Evolutionary conservation across 768 basidiomycete species (phyloP), one percentile per base, ranked within the genome.

Genomic region (Leccinellum rugosiceps): DNA sequence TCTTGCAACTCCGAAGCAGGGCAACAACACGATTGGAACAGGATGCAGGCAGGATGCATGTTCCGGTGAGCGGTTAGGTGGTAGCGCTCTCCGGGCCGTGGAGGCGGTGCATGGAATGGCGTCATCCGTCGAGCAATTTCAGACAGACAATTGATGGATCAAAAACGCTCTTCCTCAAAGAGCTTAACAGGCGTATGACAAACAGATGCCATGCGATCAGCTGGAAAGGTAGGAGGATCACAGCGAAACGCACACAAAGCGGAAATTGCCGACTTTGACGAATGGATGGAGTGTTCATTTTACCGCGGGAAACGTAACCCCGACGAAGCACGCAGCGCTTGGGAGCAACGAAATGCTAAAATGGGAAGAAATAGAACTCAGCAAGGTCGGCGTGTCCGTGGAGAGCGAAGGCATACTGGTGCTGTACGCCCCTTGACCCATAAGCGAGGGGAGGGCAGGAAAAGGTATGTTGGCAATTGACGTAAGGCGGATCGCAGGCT

Each of bases 1-100:
- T 56, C 69, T 60, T 66, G 69, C 67, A 69, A 70, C 70, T 67
- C 63, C 67, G 65, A 58, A 66, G 69, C 62, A 71, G 63, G 69
- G 69, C 60, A 70, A 53, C 57, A 67, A 63, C 61, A 69, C 61
- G 68, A 70, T 67, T 63, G 34, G 65, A 57, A 70, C 65, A 70
- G 65, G 63, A 31, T 65, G 66, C 69, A 67, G 65, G 69, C 67
- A 69, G 58, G 62, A 56, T 52, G 58, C 58, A 62, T 69, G 68
- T 65, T 70, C 68, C 69, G 67, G 60, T 7, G 68, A 61, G 69
- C 69, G 66, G 59, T 53, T 59, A 58, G 47, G 44, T 32, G 49
- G 26, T 54, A 65, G 63, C 69, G 69, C 69, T 60, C 57, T 52
- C 50, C 61, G 55, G 65, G 52, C 68, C 63, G 69, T 71, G 34